Evolutionary conservation across 2,329 filamentous ascomycete genomes (phyloP).

Genomic region (Leptographium galeiforme): DNA sequence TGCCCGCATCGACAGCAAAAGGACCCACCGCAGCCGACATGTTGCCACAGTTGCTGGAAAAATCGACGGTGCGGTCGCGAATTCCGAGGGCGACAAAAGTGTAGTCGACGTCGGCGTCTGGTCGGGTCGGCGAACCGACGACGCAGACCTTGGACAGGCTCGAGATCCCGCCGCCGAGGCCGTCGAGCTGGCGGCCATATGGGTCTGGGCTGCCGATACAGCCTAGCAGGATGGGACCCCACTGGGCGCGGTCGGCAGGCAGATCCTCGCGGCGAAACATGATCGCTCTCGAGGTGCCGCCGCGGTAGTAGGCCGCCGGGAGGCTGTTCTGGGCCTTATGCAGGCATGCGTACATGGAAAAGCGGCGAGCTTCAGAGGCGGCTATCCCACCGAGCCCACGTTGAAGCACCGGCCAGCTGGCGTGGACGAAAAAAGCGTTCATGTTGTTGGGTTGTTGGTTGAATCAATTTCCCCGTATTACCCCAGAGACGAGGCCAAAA

Average conservation of each 20-base stretch:
- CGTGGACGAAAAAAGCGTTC: too few relatives aligned
- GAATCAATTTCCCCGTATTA: too few relatives aligned
- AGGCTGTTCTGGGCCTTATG: neutral
- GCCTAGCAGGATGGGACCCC: slow-evolving; percentile 41
- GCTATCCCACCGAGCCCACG: too few relatives aligned
- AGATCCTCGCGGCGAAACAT: slow-evolving; percentile 42
- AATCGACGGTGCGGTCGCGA: slow-evolving; percentile 45
- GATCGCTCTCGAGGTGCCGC: slow-evolving; percentile 56
- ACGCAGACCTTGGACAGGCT: slow-evolving; percentile 60
- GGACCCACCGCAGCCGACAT: slow-evolving; percentile 57
- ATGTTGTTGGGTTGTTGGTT: too few relatives aligned
- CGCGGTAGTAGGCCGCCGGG: slow-evolving; percentile 41
- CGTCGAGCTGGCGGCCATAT: slow-evolving; percentile 50
- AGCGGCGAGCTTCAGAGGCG: neutral
- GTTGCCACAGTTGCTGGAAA: slow-evolving; percentile 63
- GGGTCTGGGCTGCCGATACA: slow-evolving; percentile 50
- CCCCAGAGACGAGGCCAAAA: too few relatives aligned
- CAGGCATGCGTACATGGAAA: too few relatives aligned
- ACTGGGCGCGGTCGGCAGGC: slow-evolving; percentile 28
- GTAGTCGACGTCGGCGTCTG: slow-evolving; percentile 49
- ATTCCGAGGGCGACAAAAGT: slow-evolving; percentile 60
- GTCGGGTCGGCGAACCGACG: slow-evolving; percentile 34
- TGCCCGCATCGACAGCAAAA: slow-evolving; percentile 26
- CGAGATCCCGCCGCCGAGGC: slow-evolving; percentile 56
- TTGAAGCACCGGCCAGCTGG: too few relatives aligned